A percentile compares a stretch with the other conserved stretches of the same genome.
Evolutionary conservation across 805 yeast genomes (phyloP).

Genomic region (Teunomyces aglyptinius): DNA sequence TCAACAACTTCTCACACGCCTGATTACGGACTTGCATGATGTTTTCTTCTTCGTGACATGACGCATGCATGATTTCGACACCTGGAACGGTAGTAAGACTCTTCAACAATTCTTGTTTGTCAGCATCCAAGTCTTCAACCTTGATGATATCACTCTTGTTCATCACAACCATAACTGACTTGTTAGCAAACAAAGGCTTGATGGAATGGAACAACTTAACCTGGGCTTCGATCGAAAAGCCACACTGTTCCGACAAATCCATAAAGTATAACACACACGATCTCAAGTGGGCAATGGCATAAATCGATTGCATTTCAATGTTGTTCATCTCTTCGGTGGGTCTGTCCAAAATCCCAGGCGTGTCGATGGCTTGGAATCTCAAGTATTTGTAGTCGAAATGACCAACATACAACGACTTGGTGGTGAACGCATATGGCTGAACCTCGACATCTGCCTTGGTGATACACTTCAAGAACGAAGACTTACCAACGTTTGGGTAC

Average conservation of each 20-base stretch:
- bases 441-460: slow-evolving; percentile 99
- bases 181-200: slow-evolving; percentile 96
- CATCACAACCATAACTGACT: slow-evolving; percentile 91
- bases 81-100: slow-evolving; percentile 66
- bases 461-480: slow-evolving; percentile 87
- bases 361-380: slow-evolving; percentile 98
- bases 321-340: slow-evolving; percentile 99
- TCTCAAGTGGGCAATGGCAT: slow-evolving; percentile 97
- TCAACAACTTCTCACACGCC: slow-evolving; percentile 94
- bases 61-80: slow-evolving; percentile 88
- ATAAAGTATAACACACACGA: slow-evolving; percentile 95
- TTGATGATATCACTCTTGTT: slow-evolving; percentile 91
- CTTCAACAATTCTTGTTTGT: slow-evolving; percentile 67
- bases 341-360: slow-evolving; percentile 98
- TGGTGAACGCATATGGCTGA: slow-evolving; percentile 98
- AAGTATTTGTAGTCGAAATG: slow-evolving; percentile 98
- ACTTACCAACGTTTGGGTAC: slow-evolving; percentile 98
- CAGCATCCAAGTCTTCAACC: slow-evolving; percentile 78
- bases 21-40: slow-evolving; percentile 94
- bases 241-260: slow-evolving; percentile 99
- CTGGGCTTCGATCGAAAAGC: slow-evolving; percentile 95
- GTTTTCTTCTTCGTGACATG: slow-evolving; percentile 92
- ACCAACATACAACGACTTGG: slow-evolving; percentile 95
- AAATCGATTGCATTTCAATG: slow-evolving; percentile 98
- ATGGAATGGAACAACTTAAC: slow-evolving; percentile 95